These are phyloP conservation scores for Citropsis articulata DNA, from an alignment of 345 rosid species.

Conservation along the genomic window DNA sequence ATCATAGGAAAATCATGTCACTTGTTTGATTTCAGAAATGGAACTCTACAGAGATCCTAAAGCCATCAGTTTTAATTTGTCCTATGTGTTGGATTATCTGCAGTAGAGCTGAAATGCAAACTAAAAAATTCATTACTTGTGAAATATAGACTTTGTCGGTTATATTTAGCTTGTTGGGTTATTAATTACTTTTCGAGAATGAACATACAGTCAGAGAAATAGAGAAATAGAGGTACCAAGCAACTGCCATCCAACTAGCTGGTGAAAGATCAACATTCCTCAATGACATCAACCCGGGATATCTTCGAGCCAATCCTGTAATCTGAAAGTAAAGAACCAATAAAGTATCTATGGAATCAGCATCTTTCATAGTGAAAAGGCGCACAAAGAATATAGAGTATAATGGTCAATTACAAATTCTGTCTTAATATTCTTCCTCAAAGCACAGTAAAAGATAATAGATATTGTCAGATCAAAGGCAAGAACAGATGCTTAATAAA, in stretches of 20 bases:
- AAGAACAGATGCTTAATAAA: slow-evolving; percentile 22
- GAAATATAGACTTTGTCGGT: background rate
- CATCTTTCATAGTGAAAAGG: background rate
- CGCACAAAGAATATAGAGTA: slow-evolving; percentile 5
- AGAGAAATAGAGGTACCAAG: slow-evolving; percentile 56
- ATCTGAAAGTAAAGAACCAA: slow-evolving; percentile 48
- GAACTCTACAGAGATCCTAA: background rate
- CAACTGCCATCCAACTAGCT: slow-evolving; percentile 99
- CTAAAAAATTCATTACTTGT: background rate
- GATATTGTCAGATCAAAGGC: slow-evolving; percentile 7
- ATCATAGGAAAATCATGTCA: background rate
- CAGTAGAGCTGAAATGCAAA: background rate
- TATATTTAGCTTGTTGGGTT: background rate
- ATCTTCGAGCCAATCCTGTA: slow-evolving; percentile 63
- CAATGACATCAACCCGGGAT: slow-evolving; percentile 81
- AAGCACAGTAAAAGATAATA: slow-evolving; percentile 9
- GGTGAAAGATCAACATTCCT: slow-evolving; percentile 99
- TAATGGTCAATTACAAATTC: slow-evolving; percentile 11
- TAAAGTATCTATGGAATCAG: slow-evolving; percentile 17
- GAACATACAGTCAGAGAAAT: background rate
- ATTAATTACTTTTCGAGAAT: background rate
- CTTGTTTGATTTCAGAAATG: background rate
- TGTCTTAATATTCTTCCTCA: slow-evolving; percentile 9
- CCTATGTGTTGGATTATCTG: background rate
- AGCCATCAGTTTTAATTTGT: background rate